Percentiles rank a stretch among this genome's conserved stretches.
Evolutionary conservation across 78 protist genomes (phyloP).

Genomic region (Emiliania huxleyi): DNA sequence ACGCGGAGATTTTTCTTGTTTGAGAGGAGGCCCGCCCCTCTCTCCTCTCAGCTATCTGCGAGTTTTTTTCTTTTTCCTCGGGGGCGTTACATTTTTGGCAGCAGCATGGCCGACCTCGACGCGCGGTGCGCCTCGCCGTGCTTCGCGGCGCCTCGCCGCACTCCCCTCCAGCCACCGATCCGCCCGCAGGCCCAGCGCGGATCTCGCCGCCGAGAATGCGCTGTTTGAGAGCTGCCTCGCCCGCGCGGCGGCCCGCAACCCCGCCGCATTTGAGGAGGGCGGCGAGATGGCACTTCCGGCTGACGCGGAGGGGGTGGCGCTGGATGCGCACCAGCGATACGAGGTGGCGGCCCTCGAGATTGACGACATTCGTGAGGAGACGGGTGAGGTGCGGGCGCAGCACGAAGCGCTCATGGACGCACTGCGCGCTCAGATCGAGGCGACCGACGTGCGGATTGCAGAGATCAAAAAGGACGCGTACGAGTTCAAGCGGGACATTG

Average conservation of each 20-base stretch:
- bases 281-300: no score
- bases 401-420: neutral
- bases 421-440: constrained; percentile 24
- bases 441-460: constrained; percentile 18
- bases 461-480: constrained; percentile 44
- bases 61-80: no score
- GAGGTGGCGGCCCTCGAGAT: constrained; percentile 8
- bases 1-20: no score
- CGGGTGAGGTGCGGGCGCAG: neutral
- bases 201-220: no score
- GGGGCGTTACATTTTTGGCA: no score
- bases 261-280: neutral
- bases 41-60: no score
- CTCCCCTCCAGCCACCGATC: no score
- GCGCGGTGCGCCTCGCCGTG: no score
- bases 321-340: neutral
- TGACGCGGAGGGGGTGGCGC: neutral
- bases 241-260: neutral
- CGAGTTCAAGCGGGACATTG: constrained; percentile 54
- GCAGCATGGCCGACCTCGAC: no score
- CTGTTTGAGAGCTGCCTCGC: neutral
- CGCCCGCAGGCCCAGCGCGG: no score
- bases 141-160: no score
- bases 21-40: no score
- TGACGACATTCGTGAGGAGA: neutral